These are phyloP conservation scores for Puccinia sorghi DNA, from an alignment of 1,284 basidiomycete genomes.

Conservation along the genomic window DNA sequence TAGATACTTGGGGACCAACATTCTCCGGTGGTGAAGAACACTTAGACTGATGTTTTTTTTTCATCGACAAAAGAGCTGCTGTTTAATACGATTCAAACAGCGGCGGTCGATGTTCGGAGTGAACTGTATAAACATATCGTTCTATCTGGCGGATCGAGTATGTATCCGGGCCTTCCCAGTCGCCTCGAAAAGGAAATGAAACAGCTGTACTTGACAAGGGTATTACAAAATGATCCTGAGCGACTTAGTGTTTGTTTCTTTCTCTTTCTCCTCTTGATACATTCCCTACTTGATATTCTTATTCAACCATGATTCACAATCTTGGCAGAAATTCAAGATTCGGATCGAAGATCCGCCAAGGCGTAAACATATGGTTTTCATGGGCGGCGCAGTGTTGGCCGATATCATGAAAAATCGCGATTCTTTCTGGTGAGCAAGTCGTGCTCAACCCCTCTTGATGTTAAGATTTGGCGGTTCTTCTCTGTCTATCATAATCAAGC, in stretches of 20 bases:
- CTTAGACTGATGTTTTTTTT: background rate
- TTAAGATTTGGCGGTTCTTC: background rate
- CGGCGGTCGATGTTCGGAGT: slow-evolving; percentile 82
- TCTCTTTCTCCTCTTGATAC: background rate
- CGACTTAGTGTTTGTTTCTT: slow-evolving; percentile 74
- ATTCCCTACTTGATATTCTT: slow-evolving; percentile 26
- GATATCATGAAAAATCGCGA: slow-evolving; percentile 97
- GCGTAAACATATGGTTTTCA: slow-evolving; percentile 98
- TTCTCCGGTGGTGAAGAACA: background rate
- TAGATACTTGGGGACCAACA: background rate
- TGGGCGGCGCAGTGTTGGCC: slow-evolving; percentile 77
- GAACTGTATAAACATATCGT: slow-evolving; percentile 99
- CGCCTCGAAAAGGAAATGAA: slow-evolving; percentile 99
- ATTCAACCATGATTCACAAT: background rate
- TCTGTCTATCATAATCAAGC: background rate
- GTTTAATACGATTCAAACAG: slow-evolving; percentile 90
- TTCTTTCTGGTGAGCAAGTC: slow-evolving; percentile 71
- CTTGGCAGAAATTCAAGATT: slow-evolving; percentile 94
- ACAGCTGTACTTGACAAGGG: slow-evolving; percentile 88
- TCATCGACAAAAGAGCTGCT: slow-evolving; percentile 71
- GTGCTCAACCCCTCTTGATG: too few relatives aligned
- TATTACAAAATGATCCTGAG: slow-evolving; percentile 79
- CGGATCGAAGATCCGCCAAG: slow-evolving; percentile 96
- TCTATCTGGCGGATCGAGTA: slow-evolving; percentile 92
- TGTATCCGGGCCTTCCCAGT: slow-evolving; percentile 97